These are phyloP conservation scores for Nicotiana paniculata DNA, from an alignment of 257 asterid genomes.

Conservation along the genomic window DNA sequence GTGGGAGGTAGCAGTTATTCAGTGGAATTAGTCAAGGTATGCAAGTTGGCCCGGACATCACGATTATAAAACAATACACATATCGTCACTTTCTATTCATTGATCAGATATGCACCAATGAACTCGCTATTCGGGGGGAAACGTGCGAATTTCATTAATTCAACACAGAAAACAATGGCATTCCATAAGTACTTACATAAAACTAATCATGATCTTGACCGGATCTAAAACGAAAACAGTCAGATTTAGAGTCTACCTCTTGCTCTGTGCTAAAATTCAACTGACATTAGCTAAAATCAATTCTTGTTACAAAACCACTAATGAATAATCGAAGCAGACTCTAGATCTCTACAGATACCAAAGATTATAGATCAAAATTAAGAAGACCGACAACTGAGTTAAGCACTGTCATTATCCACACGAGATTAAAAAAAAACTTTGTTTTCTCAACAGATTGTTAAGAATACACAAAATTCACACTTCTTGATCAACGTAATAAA, in stretches of 20 bases:
- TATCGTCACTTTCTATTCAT: no score
- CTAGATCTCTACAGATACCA: neutral
- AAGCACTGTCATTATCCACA: no score
- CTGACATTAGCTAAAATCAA: slow-evolving; percentile 11
- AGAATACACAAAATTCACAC: neutral
- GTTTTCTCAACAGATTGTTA: neutral
- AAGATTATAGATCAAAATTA: neutral
- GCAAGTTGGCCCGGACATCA: no score
- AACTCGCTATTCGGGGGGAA: neutral
- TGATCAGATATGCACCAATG: neutral
- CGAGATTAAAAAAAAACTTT: neutral
- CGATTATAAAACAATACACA: no score
- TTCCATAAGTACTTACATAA: neutral
- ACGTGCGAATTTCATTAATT: neutral
- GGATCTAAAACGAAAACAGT: neutral
- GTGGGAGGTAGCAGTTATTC: no score
- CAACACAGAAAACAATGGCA: neutral
- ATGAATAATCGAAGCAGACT: neutral
- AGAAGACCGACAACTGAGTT: neutral
- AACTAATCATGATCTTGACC: neutral
- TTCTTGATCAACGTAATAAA: neutral
- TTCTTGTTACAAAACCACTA: slow-evolving; percentile 3
- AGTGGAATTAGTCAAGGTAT: no score
- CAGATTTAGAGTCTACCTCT: neutral
- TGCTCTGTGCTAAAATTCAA: neutral